phyloP scores from a whole-genome alignment of 441 rosid species.

The Francoa sonchifolia region DNA sequence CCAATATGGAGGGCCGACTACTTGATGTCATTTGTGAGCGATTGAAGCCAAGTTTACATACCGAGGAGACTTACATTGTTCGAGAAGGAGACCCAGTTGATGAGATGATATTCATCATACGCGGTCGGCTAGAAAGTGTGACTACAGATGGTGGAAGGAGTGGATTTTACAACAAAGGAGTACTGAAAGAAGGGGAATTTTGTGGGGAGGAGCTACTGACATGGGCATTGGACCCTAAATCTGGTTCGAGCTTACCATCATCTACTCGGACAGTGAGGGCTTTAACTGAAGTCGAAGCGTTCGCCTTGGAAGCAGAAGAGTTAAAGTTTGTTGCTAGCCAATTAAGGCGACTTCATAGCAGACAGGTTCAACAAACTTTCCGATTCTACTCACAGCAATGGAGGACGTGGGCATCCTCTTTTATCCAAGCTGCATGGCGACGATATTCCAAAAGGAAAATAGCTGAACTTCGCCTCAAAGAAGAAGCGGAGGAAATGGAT shows the following conservation, averaged over 20 bases:
- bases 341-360: constrained; percentile 82
- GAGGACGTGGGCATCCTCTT: constrained; percentile 98
- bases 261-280: constrained; percentile 90
- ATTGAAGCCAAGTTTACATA: constrained; percentile 73
- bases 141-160: constrained; percentile 97
- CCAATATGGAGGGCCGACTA: constrained; percentile 77
- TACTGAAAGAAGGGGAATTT: constrained; percentile 79
- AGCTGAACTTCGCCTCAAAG: too few species aligned
- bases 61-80: constrained; percentile 68
- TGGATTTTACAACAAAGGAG: constrained; percentile 74
- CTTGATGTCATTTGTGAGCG: constrained; percentile 97
- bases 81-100: constrained; percentile 95
- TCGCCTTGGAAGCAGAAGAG: constrained; percentile 77
- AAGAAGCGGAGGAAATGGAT: constrained; percentile 52
- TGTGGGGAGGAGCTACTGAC: constrained; percentile 94
- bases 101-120: constrained; percentile 93
- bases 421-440: constrained; percentile 96
- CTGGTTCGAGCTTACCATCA: constrained; percentile 74
- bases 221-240: constrained; percentile 90
- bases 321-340: constrained; percentile 92
- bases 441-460: constrained; percentile 77
- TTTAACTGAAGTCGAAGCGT: constrained; percentile 74
- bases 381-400: constrained; percentile 93
- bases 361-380: constrained; percentile 93
- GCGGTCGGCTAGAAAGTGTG: constrained; percentile 89